Base-by-base conservation (phyloP, 1,284 basidiomycete genomes). In the Melampsora larici-populina region DNA sequence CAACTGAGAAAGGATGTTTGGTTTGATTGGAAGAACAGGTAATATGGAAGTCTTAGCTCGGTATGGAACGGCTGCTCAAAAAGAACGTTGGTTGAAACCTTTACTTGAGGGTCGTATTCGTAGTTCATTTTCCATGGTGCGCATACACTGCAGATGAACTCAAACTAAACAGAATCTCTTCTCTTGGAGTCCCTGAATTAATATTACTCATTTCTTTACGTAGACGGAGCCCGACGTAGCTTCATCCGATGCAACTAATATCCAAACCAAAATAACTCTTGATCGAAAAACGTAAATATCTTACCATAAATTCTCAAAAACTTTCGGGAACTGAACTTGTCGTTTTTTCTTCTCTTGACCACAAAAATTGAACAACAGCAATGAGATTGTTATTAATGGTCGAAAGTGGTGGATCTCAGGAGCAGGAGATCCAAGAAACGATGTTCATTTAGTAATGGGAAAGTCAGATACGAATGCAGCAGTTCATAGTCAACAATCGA, bases 361-460 rank as follows among this genome's bases (percentile, higher is more conserved):
- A 74, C 55, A n/a, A n/a, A n/a, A n/a, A n/a, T n/a, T n/a, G n/a
- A n/a, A n/a, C 80, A 91, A 95, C 83, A 93, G 93, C 65, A 86
- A 94, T 82, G 90, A 94, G 80, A 92, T 98, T 80, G 90, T 97
- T 79, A 90, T 99, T 81, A 95, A 92, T 82, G 96, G 96, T 0
- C 94, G 96, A 86, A 99, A 99, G 88, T 98, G 96, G 95, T 98
- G 92, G 91, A 98, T 98, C 84, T 94, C 93, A 60, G 96, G 96
- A 70, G 96, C 96, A 5, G 95, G 95, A 48, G 95, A 99, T 84
- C 94, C 94, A 64, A 88, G 96, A 78, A 92, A 90, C 80, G 89
- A 88, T 79, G 83, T 99, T 8, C 96, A 99, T 84, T 89, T 99
- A 72, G 92, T 98, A 62, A 91, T 99, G 87, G 96, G 94, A 79